Conservation (phyloP, 1,284 basidiomycete genomes). For the Ceratobasidium sp. region DNA sequence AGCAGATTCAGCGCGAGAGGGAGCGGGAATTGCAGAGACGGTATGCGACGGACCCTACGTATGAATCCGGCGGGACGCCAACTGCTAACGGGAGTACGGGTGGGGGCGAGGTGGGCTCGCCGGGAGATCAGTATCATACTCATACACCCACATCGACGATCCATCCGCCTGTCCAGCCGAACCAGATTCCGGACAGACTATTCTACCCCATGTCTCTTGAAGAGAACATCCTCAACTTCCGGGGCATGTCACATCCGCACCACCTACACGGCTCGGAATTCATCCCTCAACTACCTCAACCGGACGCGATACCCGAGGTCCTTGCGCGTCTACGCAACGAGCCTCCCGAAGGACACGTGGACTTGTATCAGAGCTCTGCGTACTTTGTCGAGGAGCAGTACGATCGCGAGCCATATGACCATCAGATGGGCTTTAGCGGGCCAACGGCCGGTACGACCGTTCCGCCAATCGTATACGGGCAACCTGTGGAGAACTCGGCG, state of each 20-base stretch:
- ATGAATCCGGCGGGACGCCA: background rate
- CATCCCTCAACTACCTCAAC: constrained; percentile 36
- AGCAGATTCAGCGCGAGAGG: background rate
- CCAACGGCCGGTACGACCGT: constrained; percentile 18
- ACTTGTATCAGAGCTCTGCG: constrained; percentile 35
- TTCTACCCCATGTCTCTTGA: constrained; percentile 38
- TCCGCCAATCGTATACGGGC: constrained; percentile 9
- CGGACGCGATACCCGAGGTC: constrained; percentile 34
- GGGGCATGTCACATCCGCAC: constrained; percentile 18
- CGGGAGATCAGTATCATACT: constrained; percentile 10
- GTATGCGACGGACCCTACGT: background rate
- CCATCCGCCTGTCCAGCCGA: constrained; percentile 15
- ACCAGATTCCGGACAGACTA: constrained; percentile 32
- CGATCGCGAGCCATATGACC: constrained; percentile 38
- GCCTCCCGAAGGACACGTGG: constrained; percentile 35
- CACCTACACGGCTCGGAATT: constrained; percentile 30
- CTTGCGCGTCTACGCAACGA: constrained; percentile 21
- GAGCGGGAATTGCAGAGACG: constrained; percentile 1
- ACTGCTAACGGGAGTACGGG: too few species aligned
- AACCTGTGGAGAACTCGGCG: constrained; percentile 14
- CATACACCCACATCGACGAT: constrained; percentile 12
- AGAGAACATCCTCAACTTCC: constrained; percentile 31
- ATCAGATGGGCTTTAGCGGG: constrained; percentile 34
- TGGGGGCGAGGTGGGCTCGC: background rate
- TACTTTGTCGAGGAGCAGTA: constrained; percentile 40